Percentiles rank a stretch among this genome's conserved stretches.
phyloP scores from a whole-genome alignment of 345 rosid genomes.

The Citrus hindsii region DNA sequence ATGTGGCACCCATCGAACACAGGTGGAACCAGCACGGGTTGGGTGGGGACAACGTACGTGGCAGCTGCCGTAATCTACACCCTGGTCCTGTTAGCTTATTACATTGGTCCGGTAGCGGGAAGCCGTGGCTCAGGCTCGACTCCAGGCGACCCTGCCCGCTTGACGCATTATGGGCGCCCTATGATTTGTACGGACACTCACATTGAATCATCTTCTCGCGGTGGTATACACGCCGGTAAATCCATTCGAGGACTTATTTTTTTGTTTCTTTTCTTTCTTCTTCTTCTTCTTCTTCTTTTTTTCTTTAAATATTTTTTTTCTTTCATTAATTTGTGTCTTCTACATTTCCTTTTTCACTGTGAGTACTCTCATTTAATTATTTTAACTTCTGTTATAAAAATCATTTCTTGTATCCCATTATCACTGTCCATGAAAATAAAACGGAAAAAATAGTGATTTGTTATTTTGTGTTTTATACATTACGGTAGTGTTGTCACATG shows the following conservation, averaged over 20 bases:
- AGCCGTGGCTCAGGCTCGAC: conserved; percentile 93
- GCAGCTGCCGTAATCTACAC: conserved; percentile 88
- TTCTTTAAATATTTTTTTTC: neutral
- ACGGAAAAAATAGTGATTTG: conserved; percentile 14
- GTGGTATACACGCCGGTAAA: conserved; percentile 25
- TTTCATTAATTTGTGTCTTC: neutral
- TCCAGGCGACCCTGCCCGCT: conserved; percentile 77
- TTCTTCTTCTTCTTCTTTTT: neutral
- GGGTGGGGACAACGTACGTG: conserved; percentile 90
- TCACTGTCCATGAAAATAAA: conserved; percentile 19
- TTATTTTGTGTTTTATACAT: neutral
- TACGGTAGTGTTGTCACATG: neutral
- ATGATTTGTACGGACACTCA: conserved; percentile 67
- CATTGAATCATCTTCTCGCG: conserved; percentile 24
- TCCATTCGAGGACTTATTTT: conserved; percentile 11
- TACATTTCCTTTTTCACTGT: neutral
- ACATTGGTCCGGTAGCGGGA: conserved; percentile 99
- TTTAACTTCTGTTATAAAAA: conserved; percentile 15
- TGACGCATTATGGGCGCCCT: conserved; percentile 83
- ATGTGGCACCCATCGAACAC: conserved; percentile 89
- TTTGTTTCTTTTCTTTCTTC: neutral
- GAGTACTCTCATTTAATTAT: conserved; percentile 8
- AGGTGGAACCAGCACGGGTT: conserved; percentile 98
- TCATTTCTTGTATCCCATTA: conserved; percentile 37
- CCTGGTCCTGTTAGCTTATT: conserved; percentile 90